Evolutionary conservation across 257 asterid genomes (phyloP).

Genomic region (Solanum paucissectum): DNA sequence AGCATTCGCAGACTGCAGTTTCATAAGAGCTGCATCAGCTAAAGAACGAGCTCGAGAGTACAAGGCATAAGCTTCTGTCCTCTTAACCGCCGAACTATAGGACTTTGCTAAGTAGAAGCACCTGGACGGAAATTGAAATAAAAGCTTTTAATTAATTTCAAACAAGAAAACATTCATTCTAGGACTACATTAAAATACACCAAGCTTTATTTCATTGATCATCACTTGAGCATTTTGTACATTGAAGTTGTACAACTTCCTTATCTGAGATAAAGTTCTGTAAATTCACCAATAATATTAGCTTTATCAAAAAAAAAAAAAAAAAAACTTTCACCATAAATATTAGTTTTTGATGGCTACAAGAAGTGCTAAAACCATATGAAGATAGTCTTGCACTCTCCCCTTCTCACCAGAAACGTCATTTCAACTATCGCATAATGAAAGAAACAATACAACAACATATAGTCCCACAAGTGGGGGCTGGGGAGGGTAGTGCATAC

Average conservation of each 20-base stretch:
- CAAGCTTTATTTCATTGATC: background rate
- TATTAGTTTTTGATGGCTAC: background rate
- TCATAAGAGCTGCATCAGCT: slow-evolving; percentile 53
- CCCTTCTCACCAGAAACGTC: background rate
- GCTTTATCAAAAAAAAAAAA: background rate
- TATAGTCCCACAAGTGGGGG: background rate
- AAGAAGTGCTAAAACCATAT: background rate
- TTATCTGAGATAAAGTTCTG: background rate
- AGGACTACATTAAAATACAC: background rate
- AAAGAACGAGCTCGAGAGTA: slow-evolving; percentile 57
- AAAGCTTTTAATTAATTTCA: slow-evolving; percentile 1
- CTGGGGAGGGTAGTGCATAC: background rate
- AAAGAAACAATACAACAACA: background rate
- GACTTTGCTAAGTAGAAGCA: slow-evolving; percentile 95
- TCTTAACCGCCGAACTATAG: slow-evolving; percentile 87
- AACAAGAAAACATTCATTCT: background rate
- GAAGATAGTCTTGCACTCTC: background rate
- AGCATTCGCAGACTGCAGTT: slow-evolving; percentile 33
- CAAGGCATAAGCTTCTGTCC: slow-evolving; percentile 88
- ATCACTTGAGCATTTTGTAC: background rate
- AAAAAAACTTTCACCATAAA: background rate
- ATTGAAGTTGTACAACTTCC: background rate
- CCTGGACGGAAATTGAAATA: slow-evolving; percentile 34
- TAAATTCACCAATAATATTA: background rate
- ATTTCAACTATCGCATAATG: background rate